Conservation (phyloP, 139 green algal species). For the Penium margaritaceum region DNA sequence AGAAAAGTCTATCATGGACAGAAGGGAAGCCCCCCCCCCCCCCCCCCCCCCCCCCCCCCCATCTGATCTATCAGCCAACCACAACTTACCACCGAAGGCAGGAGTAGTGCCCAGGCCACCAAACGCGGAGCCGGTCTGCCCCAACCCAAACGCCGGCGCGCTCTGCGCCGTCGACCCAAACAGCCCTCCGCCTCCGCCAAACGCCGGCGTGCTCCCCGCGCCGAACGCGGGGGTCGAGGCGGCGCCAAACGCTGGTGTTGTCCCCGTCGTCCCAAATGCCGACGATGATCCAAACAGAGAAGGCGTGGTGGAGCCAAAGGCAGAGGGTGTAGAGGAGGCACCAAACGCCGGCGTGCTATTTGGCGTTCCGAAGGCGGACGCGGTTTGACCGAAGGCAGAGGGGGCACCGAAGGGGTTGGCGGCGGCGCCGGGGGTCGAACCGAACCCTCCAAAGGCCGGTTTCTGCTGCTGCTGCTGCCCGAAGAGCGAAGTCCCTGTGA, state of each 20-base stretch:
- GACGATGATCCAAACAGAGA: no score
- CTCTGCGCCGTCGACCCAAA: slow-evolving; percentile 11
- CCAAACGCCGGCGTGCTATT: slow-evolving; percentile 47
- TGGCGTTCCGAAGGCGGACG: neutral
- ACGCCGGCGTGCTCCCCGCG: slow-evolving; percentile 2
- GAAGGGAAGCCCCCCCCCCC: no score
- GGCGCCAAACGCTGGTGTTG: slow-evolving; percentile 18
- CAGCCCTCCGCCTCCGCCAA: neutral
- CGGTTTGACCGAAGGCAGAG: slow-evolving; percentile 20
- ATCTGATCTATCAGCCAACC: no score
- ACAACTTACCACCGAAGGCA: neutral
- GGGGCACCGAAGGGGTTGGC: slow-evolving; percentile 20
- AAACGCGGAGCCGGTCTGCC: slow-evolving; percentile 40
- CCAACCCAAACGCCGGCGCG: slow-evolving; percentile 42
- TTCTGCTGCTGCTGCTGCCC: slow-evolving; percentile 16
- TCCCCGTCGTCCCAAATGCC: slow-evolving; percentile 24
- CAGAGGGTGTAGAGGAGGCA: slow-evolving; percentile 14
- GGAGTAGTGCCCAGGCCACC: slow-evolving; percentile 7
- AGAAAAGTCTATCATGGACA: no score
- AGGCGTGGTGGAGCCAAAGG: slow-evolving; percentile 24
- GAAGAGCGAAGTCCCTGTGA: slow-evolving; percentile 1
- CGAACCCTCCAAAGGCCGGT: slow-evolving; percentile 13
- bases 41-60: no score
- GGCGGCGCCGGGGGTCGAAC: neutral
- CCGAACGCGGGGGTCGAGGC: slow-evolving; percentile 11